phyloP scores from a whole-genome alignment of 2,329 filamentous ascomycete genomes.

The Aphanoascus verrucosus region DNA sequence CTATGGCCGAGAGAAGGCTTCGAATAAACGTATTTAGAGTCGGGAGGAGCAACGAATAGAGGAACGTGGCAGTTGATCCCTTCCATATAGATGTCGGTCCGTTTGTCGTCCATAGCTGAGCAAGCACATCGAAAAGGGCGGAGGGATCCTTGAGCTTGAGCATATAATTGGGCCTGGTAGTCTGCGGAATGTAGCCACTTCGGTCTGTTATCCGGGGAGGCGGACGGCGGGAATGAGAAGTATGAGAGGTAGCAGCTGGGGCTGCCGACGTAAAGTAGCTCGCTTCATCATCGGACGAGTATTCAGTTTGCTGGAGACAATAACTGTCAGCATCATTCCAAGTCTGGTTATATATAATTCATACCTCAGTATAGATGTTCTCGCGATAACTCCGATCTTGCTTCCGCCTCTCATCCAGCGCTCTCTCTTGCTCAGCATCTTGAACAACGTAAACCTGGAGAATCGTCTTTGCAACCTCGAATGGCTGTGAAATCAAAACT shows the following conservation, averaged over 20 bases:
- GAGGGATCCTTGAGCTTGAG: slow-evolving; percentile 63
- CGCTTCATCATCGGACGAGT: slow-evolving; percentile 60
- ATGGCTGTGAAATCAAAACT: slow-evolving; percentile 82
- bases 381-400: slow-evolving; percentile 21
- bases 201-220: slow-evolving; percentile 37
- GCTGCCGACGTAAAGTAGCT: slow-evolving; percentile 68
- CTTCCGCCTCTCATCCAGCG: slow-evolving; percentile 23
- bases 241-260: slow-evolving; percentile 34
- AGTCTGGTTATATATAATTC: slow-evolving; percentile 13
- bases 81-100: slow-evolving; percentile 93
- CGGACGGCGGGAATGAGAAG: slow-evolving; percentile 30
- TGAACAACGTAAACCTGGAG: slow-evolving; percentile 60
- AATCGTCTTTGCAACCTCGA: slow-evolving; percentile 91
- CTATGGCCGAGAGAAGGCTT: slow-evolving; percentile 76
- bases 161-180: slow-evolving; percentile 44
- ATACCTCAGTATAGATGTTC: slow-evolving; percentile 25
- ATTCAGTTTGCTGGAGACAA: slow-evolving; percentile 24
- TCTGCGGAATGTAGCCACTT: slow-evolving; percentile 35
- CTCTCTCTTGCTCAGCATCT: slow-evolving; percentile 26
- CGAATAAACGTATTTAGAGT: slow-evolving; percentile 86
- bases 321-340: slow-evolving; percentile 5
- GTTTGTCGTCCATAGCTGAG: slow-evolving; percentile 79
- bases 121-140: slow-evolving; percentile 75
- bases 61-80: slow-evolving; percentile 78
- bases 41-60: slow-evolving; percentile 77